Evolutionary conservation across 305 asterid genomes (phyloP), one percentile per base, ranked within the genome.

Genomic region (Fraxinus sp.): DNA sequence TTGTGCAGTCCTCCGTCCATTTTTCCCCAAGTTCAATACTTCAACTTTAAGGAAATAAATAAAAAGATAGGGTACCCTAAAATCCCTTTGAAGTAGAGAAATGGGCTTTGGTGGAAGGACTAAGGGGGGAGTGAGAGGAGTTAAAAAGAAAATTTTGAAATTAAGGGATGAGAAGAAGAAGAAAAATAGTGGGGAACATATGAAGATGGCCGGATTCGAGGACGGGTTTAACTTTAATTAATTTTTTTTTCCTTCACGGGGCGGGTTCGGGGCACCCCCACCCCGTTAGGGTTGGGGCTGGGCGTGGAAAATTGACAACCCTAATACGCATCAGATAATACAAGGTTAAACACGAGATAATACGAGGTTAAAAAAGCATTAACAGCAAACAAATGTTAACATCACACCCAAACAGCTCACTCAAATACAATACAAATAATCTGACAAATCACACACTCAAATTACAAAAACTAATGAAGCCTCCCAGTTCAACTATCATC

Each of bases 131-230:
- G 68, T 59, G 70, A 20, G 30, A 22, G 70, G 8, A n/a, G 70
- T 4, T 41, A 13, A 41, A 41, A 9, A 7, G 49, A 59, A 22
- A 59, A 20, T 4, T 46, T 46, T 46, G 57, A 18, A 57, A 57
- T n/a, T 2, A 18, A 57, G 9, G 6, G 1, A 7, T 1, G 26
- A 6, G 37, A 20, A 68, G 73, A 55, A 49, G 84, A 75, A 66
- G 49, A 52, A 78, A 77, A 36, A 18, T 7, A 18, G 68, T 16
- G 16, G 16, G 16, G 43, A 52, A 39, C 9, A 75, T 24, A 14
- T 18, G 33, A 73, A 37, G 86, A 64, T 82, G 87, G 83, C 55
- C 89, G 91, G 91, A 88, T 76, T 86, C 85, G 88, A 86, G 84
- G 83, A 78, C 71, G 82, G 85, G 91, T 84, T 86, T 83, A 86